Conservation (phyloP, 345 rosid species). For the Moricandia moricandioides region DNA sequence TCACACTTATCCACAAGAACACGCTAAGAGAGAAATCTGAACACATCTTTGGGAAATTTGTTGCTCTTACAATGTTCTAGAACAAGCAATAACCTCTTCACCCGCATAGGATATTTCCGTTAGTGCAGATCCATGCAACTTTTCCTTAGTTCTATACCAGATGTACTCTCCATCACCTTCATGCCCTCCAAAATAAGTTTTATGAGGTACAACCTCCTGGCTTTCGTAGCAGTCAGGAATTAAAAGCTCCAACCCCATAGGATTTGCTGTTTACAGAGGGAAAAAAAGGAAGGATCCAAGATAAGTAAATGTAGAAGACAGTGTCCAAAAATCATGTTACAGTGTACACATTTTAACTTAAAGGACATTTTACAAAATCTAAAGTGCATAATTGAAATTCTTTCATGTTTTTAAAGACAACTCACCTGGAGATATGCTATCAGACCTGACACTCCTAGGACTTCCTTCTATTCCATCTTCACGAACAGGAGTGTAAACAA, state of each 20-base stretch:
- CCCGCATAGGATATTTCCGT: conserved; percentile 49
- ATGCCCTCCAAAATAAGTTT: conserved; percentile 81
- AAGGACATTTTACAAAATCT: conserved; percentile 9
- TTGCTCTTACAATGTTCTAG: conserved; percentile 65
- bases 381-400: neutral
- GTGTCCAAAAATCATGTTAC: neutral
- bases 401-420: conserved; percentile 14
- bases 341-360: conserved; percentile 1
- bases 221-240: conserved; percentile 74
- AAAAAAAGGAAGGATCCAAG: conserved; percentile 13
- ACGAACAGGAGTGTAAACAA: conserved; percentile 79
- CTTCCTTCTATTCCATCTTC: conserved; percentile 78
- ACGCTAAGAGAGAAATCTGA: conserved; percentile 15
- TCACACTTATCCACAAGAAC: conserved; percentile 2
- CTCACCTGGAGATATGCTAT: conserved; percentile 77
- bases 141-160: conserved; percentile 75
- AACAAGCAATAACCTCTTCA: conserved; percentile 51
- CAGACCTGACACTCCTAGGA: conserved; percentile 62
- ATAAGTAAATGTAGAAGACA: conserved; percentile 9
- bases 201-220: conserved; percentile 66
- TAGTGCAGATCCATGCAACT: conserved; percentile 58
- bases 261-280: conserved; percentile 61
- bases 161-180: conserved; percentile 83
- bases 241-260: conserved; percentile 77
- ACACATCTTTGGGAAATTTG: conserved; percentile 11